Base-by-base conservation (phyloP, 768 basidiomycete genomes). In the Russula dissimulans region DNA sequence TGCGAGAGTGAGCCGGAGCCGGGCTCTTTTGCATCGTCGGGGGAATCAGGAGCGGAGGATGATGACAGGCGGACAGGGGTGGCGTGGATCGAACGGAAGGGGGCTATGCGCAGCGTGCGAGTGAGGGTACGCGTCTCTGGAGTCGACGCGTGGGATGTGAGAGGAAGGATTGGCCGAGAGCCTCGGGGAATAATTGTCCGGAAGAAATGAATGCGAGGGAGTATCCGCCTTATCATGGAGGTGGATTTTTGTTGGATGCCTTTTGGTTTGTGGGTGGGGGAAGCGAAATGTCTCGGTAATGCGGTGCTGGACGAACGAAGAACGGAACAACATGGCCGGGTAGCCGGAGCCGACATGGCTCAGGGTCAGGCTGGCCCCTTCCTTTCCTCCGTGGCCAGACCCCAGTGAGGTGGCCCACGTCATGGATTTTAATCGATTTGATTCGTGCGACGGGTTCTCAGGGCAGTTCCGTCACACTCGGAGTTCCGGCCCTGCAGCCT, bases 1-100 rank as follows among this genome's bases (percentile, higher is more conserved):
- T 87, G 81, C 1, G 87, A 82, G 57, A 91, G 75, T 0, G 84
- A 73, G 3, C 80, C 75, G 29, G 84, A 73, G 3, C 80, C 75
- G 29, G 81, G 75, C 8, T 81, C 81, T 1, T 78, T 71, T 9
- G 56, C 45, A 34, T 52, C 51, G 62, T 52, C 51, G 62, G 66
- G 39, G 71, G 69, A 57, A 74, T 67, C n/a, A 71, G 69, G 31
- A 66, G 66, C 22, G 22, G 22, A 41, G 69, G 66, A 42, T 69
- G 64, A 51, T 71, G 76, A 68, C 64, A 81, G 75, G 43, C 80
- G 79, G 7, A 79, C 70, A 36, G 79, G 72, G 47, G 79, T 78
- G 38, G 75, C 72, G 64, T 77, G 78, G 68, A 83, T 81, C 22
- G 79, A 69, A 32, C 80, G 81, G n/a, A 76, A 70, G 39, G 65